These are phyloP conservation scores for Plasmodium ovale DNA, from an alignment of 169 alveolate genomes.

Conservation along the genomic window DNA sequence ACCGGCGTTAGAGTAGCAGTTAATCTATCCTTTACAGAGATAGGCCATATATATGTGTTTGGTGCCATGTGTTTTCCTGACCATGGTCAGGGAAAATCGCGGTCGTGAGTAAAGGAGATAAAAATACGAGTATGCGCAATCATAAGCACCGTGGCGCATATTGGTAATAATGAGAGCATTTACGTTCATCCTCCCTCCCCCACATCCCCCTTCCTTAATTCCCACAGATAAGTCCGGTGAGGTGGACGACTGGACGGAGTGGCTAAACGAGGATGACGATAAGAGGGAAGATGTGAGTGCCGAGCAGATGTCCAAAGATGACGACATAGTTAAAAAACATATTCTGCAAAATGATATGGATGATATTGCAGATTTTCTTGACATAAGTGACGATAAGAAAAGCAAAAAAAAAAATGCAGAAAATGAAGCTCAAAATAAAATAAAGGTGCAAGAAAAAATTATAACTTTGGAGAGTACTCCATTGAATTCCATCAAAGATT, in stretches of 20 bases:
- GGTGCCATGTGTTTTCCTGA: no score
- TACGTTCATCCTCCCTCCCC: no score
- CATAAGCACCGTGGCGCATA: no score
- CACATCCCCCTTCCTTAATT: no score
- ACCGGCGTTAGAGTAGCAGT: no score
- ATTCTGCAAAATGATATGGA: conserved; percentile 50
- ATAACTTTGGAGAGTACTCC: conserved; percentile 60
- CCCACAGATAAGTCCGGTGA: no score
- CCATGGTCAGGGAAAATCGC: no score
- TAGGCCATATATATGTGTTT: no score
- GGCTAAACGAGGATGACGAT: conserved; percentile 61
- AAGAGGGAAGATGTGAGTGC: conserved; percentile 32
- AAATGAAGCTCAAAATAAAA: conserved; percentile 17
- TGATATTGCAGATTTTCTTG: conserved; percentile 64
- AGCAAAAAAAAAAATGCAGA: conserved; percentile 25
- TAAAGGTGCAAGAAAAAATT: conserved; percentile 41
- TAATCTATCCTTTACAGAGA: no score
- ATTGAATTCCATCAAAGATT: conserved; percentile 43
- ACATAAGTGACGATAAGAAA: conserved; percentile 35
- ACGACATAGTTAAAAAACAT: conserved; percentile 37
- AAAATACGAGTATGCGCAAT: no score
- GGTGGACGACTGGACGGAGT: conserved; percentile 67
- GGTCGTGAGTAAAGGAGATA: no score
- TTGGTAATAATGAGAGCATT: no score
- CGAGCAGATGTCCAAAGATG: conserved; percentile 1